A percentile compares a stretch with the other conserved stretches of the same genome.
Conservation (phyloP, 768 basidiomycete genomes). For the Boletus rex-veris region DNA sequence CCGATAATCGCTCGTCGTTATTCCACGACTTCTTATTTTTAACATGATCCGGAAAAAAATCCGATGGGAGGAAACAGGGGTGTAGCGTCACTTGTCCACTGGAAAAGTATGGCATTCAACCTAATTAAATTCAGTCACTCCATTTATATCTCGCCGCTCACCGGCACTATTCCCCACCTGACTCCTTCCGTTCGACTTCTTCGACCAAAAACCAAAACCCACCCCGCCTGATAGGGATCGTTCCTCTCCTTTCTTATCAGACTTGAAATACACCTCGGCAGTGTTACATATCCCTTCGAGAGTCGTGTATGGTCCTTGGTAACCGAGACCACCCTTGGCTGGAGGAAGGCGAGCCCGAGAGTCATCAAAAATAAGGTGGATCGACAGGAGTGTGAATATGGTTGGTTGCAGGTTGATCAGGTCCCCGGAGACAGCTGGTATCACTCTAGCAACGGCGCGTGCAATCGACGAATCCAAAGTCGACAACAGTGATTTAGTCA, state of each 20-base stretch:
- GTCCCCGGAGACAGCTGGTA: slow-evolving; percentile 48
- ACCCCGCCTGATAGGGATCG: slow-evolving; percentile 45
- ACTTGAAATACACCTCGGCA: slow-evolving; percentile 43
- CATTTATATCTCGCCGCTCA: slow-evolving; percentile 13
- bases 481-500: slow-evolving; percentile 41
- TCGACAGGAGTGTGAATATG: slow-evolving; percentile 48
- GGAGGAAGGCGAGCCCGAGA: slow-evolving; percentile 57
- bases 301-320: slow-evolving; percentile 55
- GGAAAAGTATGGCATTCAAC: not conserved
- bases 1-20: not conserved
- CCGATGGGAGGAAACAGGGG: not conserved
- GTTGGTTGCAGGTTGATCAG: slow-evolving; percentile 57
- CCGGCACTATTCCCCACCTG: slow-evolving; percentile 29
- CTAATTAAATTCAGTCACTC: slow-evolving; percentile 22
- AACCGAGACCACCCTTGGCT: slow-evolving; percentile 60
- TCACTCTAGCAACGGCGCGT: slow-evolving; percentile 33
- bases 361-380: slow-evolving; percentile 63
- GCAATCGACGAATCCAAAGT: slow-evolving; percentile 26
- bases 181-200: slow-evolving; percentile 27
- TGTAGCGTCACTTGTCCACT: not conserved
- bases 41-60: not conserved
- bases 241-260: slow-evolving; percentile 36
- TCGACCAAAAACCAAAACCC: slow-evolving; percentile 37
- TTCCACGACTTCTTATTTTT: not conserved
- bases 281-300: slow-evolving; percentile 58